Percentiles rank a stretch among this genome's conserved stretches.
Conservation (phyloP, 192 early-diverging fungal genomes). For the Coemansia nantahalensis region DNA sequence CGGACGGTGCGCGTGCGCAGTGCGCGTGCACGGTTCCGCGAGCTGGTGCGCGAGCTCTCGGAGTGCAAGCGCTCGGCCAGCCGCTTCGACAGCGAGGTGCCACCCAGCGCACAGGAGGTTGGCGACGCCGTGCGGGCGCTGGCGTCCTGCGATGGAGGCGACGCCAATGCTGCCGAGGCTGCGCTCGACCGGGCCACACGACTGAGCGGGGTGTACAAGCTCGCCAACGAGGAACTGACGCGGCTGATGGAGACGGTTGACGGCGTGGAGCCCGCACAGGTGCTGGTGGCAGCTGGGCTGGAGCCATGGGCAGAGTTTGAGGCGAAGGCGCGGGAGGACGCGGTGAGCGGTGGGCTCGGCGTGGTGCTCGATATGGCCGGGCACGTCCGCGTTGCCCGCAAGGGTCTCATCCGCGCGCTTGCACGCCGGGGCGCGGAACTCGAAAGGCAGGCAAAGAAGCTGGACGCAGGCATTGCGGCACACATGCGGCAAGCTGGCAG, state of each 20-base stretch:
- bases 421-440: constrained; percentile 29
- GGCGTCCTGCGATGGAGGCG: background rate
- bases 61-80: constrained; percentile 37
- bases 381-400: constrained; percentile 34
- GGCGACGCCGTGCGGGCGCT: background rate
- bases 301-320: constrained; percentile 51
- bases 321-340: constrained; percentile 13
- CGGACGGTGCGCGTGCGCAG: constrained; percentile 19
- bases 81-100: constrained; percentile 23
- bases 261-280: constrained; percentile 37
- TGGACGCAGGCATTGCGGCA: too few relatives aligned
- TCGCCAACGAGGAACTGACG: constrained; percentile 16
- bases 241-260: constrained; percentile 48
- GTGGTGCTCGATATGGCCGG: constrained; percentile 37
- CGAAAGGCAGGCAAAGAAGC: constrained; percentile 18
- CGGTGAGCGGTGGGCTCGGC: constrained; percentile 19
- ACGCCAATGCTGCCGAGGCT: background rate
- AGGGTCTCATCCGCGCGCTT: constrained; percentile 30
- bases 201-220: constrained; percentile 14
- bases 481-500: too few relatives aligned
- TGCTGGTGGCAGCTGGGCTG: constrained; percentile 42
- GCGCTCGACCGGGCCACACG: constrained; percentile 6
- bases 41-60: constrained; percentile 25
- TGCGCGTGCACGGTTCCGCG: constrained; percentile 29
- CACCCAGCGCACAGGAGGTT: constrained; percentile 17